Conservation (phyloP, 2,329 filamentous ascomycete species). For the Fusarium heterosporum region DNA sequence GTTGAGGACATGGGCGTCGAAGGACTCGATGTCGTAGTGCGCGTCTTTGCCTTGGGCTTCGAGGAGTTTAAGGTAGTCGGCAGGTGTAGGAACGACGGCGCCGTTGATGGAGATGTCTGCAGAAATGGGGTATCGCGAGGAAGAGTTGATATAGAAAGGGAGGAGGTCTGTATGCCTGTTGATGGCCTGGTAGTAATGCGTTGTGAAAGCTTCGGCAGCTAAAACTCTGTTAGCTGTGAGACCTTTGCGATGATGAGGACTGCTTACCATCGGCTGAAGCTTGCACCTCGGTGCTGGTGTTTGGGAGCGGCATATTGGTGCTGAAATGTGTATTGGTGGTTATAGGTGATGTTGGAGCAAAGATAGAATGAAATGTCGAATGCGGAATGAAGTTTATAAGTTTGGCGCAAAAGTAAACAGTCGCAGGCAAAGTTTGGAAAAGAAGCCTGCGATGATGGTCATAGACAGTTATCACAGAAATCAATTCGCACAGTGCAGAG, state of each 20-base stretch:
- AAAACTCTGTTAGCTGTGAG: slow-evolving; percentile 27
- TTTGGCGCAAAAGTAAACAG: slow-evolving; percentile 42
- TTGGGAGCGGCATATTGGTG: slow-evolving; percentile 52
- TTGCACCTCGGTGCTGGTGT: slow-evolving; percentile 58
- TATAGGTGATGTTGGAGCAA: background rate
- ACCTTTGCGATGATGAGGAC: background rate
- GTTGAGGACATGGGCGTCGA: slow-evolving; percentile 84
- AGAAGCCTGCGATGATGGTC: slow-evolving; percentile 21
- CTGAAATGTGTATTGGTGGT: background rate
- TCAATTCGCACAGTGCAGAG: slow-evolving; percentile 38
- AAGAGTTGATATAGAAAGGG: slow-evolving; percentile 76
- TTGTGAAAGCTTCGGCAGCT: slow-evolving; percentile 79
- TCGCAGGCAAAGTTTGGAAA: slow-evolving; percentile 23
- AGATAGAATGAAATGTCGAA: too few relatives aligned
- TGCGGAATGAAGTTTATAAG: background rate
- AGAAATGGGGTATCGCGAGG: slow-evolving; percentile 63
- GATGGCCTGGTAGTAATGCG: slow-evolving; percentile 80
- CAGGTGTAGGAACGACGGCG: slow-evolving; percentile 69
- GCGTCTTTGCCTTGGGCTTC: slow-evolving; percentile 69
- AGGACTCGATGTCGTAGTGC: slow-evolving; percentile 78
- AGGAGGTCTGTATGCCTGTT: slow-evolving; percentile 71
- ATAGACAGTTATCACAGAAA: slow-evolving; percentile 41
- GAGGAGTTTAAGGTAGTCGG: slow-evolving; percentile 76
- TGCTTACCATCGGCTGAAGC: slow-evolving; percentile 60
- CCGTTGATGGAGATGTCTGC: slow-evolving; percentile 86